Conservation (phyloP, 495 filamentous ascomycete species). For the Penicillium subrubescens region DNA sequence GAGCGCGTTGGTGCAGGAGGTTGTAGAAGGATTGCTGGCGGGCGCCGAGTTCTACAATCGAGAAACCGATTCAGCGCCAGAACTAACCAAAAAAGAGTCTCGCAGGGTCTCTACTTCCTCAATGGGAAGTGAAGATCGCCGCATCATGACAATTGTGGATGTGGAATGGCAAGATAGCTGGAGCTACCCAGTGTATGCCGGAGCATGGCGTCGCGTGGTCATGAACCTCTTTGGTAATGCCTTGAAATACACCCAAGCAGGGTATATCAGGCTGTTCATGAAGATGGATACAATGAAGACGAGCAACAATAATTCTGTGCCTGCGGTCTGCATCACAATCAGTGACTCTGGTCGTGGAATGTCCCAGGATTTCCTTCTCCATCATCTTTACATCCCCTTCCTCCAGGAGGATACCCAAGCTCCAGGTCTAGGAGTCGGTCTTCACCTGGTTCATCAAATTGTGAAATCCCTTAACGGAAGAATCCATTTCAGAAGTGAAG, state of each 20-base stretch:
- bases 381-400: constrained; percentile 70
- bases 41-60: constrained; percentile 25
- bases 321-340: constrained; percentile 49
- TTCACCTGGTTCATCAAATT: constrained; percentile 70
- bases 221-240: constrained; percentile 78
- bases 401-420: constrained; percentile 68
- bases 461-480: constrained; percentile 59
- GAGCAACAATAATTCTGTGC: constrained; percentile 22
- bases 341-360: constrained; percentile 72
- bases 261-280: constrained; percentile 31
- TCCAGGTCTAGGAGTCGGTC: constrained; percentile 68
- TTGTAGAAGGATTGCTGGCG: constrained; percentile 34
- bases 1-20: constrained; percentile 37
- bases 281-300: constrained; percentile 12
- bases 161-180: constrained; percentile 55
- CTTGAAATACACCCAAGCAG: constrained; percentile 65
- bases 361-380: constrained; percentile 64
- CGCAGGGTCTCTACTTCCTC: neutral
- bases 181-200: constrained; percentile 58
- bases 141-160: constrained; percentile 51
- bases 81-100: neutral
- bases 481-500: constrained; percentile 59
- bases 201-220: constrained; percentile 64
- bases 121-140: constrained; percentile 6
- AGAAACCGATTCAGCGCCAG: neutral